Percentiles rank a stretch among this genome's conserved stretches.
These are phyloP conservation scores for Wickerhamomyces canadensis DNA, from an alignment of 805 yeast species.

Conservation along the genomic window DNA sequence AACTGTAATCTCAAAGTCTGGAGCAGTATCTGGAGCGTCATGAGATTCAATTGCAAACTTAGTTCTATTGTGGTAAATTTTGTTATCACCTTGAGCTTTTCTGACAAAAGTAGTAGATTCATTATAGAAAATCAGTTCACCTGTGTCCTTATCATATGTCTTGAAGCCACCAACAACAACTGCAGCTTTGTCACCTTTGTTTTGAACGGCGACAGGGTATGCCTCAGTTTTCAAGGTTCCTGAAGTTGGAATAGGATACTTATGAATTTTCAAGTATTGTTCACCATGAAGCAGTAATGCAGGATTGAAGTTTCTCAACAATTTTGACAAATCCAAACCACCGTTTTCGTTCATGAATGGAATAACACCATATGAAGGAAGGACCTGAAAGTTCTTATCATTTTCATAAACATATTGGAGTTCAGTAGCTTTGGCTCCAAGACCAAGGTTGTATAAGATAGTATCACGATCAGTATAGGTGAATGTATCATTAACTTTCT, in stretches of 20 bases:
- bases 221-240: conserved; percentile 58
- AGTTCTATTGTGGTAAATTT: conserved; percentile 41
- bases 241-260: conserved; percentile 73
- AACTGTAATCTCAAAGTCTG: conserved; percentile 60
- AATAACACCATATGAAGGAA: conserved; percentile 88
- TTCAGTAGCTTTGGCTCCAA: conserved; percentile 79
- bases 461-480: conserved; percentile 62
- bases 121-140: conserved; percentile 69
- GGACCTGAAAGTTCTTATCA: conserved; percentile 68
- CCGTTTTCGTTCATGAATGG: conserved; percentile 69
- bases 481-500: conserved; percentile 40
- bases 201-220: conserved; percentile 66
- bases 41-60: conserved; percentile 60
- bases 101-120: conserved; percentile 83
- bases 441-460: conserved; percentile 80
- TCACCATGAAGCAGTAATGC: conserved; percentile 92
- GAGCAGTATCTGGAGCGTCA: conserved; percentile 53
- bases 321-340: conserved; percentile 49
- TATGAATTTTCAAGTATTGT: conserved; percentile 74
- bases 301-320: conserved; percentile 81
- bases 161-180: conserved; percentile 68
- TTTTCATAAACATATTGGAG: conserved; percentile 77
- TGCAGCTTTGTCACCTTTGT: conserved; percentile 82
- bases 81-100: conserved; percentile 53
- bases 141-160: conserved; percentile 60